Base-by-base conservation (phyloP, 2,329 filamentous ascomycete genomes). In the Rutstroemia sp. region DNA sequence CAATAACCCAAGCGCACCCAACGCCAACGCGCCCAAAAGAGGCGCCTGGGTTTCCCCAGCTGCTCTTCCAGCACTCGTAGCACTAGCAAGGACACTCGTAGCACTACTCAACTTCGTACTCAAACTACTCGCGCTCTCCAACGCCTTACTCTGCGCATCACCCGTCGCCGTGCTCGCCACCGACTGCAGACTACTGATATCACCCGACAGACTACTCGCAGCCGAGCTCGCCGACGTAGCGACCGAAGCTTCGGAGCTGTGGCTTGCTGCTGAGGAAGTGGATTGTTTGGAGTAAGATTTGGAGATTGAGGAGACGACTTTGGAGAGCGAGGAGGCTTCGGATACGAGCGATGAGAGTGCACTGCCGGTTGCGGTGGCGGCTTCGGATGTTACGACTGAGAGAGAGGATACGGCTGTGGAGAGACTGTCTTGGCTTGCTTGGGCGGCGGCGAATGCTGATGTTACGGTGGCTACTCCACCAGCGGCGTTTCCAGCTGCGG, bases 381-480 rank as follows among this genome's bases (percentile, higher is more conserved):
- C 16, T 5, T 23, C 14, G 10, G 49, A 40, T 9, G 49, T 51
- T 9, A 42, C 16, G 5, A 12, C 27, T 14, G 38, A 17, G 19
- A 51, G 38, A 30, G 49, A 51, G 38, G 49, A 51, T 27, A 51
- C 10, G n/a, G 21, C 49, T 40, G 36, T 27, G n/a, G 34, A 40
- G 14, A 42, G 49, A n/a, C n/a, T n/a, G 21, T 51, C 30, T 17
- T 39, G 48, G 19, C 30, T 50, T 21, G 48, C 19, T n/a, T 51
- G 38, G 23, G 49, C 49, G 23, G 38, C 23, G n/a, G 36, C 38
- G 12, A 40, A 40, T 16, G 25, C 23, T 19, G 48, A 51, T 51
- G 38, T 51, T 36, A 51, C 8, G 6, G 34, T 40, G 21, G 38
- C 25, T 17, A 27, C 14, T 7, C 23, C 23, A 19, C n/a, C 38